phyloP scores from a whole-genome alignment of 768 basidiomycete species.

The Lyophyllum decastes region DNA sequence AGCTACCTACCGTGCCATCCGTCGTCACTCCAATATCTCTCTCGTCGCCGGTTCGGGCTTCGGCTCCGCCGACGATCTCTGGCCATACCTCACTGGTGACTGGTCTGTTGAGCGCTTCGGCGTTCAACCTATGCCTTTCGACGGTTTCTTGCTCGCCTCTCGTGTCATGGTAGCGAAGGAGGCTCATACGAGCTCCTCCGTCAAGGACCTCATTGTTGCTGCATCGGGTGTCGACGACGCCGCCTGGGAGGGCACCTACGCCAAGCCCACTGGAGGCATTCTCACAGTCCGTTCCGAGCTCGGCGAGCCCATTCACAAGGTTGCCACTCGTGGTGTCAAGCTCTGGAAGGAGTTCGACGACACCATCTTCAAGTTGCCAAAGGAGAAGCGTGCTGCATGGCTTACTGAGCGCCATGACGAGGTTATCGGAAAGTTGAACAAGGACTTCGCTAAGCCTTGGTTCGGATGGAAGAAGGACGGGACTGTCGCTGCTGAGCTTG shows the following conservation, averaged over 20 bases:
- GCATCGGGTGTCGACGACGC: conserved; percentile 90
- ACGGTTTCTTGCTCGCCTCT: conserved; percentile 94
- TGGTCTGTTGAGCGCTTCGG: conserved; percentile 86
- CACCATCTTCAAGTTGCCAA: conserved; percentile 91
- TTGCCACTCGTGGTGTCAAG: conserved; percentile 95
- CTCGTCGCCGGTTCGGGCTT: conserved; percentile 96
- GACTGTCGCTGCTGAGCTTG: conserved; percentile 77
- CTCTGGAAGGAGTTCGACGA: conserved; percentile 99
- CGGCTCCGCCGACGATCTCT: conserved; percentile 91
- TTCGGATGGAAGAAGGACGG: conserved; percentile 97
- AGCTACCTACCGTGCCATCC: conserved; percentile 86
- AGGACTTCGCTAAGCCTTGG: conserved; percentile 95
- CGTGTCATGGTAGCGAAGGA: conserved; percentile 99
- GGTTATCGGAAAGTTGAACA: conserved; percentile 89
- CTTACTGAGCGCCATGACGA: conserved; percentile 84
- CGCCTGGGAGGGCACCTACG: conserved; percentile 94
- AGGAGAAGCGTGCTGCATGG: conserved; percentile 94
- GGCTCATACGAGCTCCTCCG: conserved; percentile 90
- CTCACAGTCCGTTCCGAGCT: conserved; percentile 97
- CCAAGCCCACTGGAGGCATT: conserved; percentile 92
- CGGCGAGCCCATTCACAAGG: conserved; percentile 99
- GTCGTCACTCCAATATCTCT: conserved; percentile 84
- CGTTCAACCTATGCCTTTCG: conserved; percentile 96
- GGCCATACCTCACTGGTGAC: conserved; percentile 96
- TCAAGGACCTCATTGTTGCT: conserved; percentile 96